Conservation (phyloP, 176 grass and related monocot genomes). For the Oryza brachyantha region DNA sequence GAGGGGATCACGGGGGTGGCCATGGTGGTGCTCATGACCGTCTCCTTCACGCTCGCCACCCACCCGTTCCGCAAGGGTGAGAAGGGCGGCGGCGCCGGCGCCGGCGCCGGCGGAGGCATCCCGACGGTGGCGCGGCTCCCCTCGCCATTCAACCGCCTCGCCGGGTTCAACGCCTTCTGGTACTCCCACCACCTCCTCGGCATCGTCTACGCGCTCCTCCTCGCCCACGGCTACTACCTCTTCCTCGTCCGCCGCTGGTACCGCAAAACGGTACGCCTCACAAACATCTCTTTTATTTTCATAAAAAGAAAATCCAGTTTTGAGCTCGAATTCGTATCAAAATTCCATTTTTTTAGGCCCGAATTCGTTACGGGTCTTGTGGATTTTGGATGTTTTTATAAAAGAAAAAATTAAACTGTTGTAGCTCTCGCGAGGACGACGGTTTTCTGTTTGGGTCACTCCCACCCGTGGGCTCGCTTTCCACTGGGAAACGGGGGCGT, state of each 20-base stretch:
- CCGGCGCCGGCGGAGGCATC: not conserved
- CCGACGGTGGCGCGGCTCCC: constrained; percentile 24
- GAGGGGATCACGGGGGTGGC: constrained; percentile 76
- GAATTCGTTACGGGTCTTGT: too few species aligned
- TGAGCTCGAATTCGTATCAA: not conserved
- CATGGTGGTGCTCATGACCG: constrained; percentile 81
- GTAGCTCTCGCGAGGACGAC: not conserved
- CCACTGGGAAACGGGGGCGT: not conserved
- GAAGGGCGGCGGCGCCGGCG: not conserved
- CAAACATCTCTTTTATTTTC: not conserved
- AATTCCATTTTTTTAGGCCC: too few species aligned
- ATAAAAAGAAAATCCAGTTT: not conserved
- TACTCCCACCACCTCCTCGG: constrained; percentile 95
- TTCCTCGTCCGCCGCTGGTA: constrained; percentile 84
- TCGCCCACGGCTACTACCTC: constrained; percentile 85
- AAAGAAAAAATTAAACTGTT: too few species aligned
- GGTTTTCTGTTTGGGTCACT: not conserved
- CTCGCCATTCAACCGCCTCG: constrained; percentile 63
- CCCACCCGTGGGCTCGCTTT: not conserved
- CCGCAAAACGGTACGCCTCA: constrained; percentile 73
- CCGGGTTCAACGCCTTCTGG: constrained; percentile 98
- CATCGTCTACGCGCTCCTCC: constrained; percentile 68
- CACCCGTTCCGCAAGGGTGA: constrained; percentile 93
- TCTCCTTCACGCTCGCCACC: constrained; percentile 93
- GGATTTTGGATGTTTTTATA: too few species aligned